Percentiles rank a stretch among this genome's conserved stretches.
phyloP scores from a whole-genome alignment of 345 rosid species.

The Psidium guajava region DNA sequence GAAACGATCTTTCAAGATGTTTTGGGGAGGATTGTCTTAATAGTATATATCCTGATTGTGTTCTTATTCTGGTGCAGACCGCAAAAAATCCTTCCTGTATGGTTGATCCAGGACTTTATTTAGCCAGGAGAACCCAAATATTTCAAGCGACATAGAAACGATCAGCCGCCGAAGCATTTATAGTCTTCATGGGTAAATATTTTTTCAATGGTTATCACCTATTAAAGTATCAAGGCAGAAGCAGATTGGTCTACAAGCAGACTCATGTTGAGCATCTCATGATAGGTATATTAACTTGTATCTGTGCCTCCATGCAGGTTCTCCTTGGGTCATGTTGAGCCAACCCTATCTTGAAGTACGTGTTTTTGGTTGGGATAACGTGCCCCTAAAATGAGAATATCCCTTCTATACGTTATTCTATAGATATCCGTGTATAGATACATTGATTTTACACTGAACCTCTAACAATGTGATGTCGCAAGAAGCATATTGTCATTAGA shows the following conservation, averaged over 20 bases:
- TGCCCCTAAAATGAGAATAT: slow-evolving; percentile 30
- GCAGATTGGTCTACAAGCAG: not conserved
- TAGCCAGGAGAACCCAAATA: slow-evolving; percentile 74
- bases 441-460: too few relatives aligned
- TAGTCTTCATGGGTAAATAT: slow-evolving; percentile 71
- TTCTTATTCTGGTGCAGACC: slow-evolving; percentile 28
- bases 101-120: slow-evolving; percentile 76
- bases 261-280: not conserved
- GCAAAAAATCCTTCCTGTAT: slow-evolving; percentile 76
- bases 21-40: not conserved
- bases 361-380: slow-evolving; percentile 88
- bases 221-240: not conserved
- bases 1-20: not conserved
- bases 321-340: slow-evolving; percentile 77
- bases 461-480: slow-evolving; percentile 66
- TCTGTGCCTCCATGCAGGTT: slow-evolving; percentile 37
- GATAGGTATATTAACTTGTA: not conserved
- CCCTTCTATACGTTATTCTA: slow-evolving; percentile 64
- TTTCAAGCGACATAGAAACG: slow-evolving; percentile 75
- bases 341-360: slow-evolving; percentile 77
- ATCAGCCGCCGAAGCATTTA: slow-evolving; percentile 65
- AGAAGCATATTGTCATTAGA: slow-evolving; percentile 78
- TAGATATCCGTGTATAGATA: too few relatives aligned
- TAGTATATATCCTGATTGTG: not conserved
- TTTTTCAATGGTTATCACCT: not conserved